A percentile compares a stretch with the other conserved stretches of the same genome.
Evolutionary conservation across 176 grass and related monocot genomes (phyloP).

Genomic region (Eragrostis nindensis): DNA sequence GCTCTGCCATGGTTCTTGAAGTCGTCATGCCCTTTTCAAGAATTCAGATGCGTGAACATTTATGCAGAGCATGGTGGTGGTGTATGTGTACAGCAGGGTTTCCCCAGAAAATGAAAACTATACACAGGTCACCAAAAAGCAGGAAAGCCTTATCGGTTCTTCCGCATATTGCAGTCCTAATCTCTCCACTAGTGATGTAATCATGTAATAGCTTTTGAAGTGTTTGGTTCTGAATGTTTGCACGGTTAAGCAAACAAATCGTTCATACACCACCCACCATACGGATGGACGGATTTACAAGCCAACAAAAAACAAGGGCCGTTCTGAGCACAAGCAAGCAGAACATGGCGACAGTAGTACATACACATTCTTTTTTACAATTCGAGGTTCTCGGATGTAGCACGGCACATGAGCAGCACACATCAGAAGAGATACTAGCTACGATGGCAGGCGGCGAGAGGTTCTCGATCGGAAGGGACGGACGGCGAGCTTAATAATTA

Average conservation of each 20-base stretch:
- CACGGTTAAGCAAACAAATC: conserved; percentile 30
- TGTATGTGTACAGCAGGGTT: neutral
- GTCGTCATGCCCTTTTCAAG: neutral
- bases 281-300: conserved; percentile 18
- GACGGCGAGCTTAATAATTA: no score
- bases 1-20: neutral
- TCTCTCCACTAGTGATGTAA: neutral
- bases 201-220: conserved; percentile 5
- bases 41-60: neutral
- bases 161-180: neutral
- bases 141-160: neutral
- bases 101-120: no score
- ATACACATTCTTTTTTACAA: conserved; percentile 40
- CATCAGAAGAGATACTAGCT: neutral
- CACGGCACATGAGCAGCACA: neutral
- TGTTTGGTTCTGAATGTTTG: conserved; percentile 31
- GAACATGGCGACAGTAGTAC: conserved; percentile 2
- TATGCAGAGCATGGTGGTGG: neutral
- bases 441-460: no score
- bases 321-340: neutral
- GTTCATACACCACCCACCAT: conserved; percentile 20
- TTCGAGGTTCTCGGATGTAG: conserved; percentile 48
- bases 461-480: no score
- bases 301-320: conserved; percentile 27
- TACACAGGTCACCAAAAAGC: neutral